Percentiles rank a stretch among this genome's conserved stretches.
phyloP scores from a whole-genome alignment of 139 green algal genomes.

The Micractinium conductrix region DNA sequence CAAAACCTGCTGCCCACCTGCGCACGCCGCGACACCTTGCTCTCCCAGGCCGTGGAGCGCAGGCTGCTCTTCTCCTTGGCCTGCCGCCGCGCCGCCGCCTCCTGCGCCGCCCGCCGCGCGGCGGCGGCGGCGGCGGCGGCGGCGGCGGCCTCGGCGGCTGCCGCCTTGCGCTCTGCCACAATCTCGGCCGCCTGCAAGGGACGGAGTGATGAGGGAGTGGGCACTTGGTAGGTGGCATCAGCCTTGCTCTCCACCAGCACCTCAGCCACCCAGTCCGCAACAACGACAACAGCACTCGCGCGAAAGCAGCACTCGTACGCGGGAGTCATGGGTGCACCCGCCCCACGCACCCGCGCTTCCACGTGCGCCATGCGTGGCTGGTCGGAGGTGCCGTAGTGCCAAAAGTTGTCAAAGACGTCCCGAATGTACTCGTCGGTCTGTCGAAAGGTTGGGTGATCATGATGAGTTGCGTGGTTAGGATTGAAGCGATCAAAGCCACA shows the following conservation, averaged over 20 bases:
- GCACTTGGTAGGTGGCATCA: too few relatives aligned
- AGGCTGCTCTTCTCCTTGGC: neutral
- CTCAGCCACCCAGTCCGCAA: too few relatives aligned
- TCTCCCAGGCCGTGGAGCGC: slow-evolving; percentile 11
- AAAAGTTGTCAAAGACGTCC: neutral
- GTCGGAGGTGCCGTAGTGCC: neutral
- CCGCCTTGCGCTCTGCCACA: neutral
- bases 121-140: neutral
- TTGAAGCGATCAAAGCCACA: too few relatives aligned
- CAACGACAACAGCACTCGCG: too few relatives aligned
- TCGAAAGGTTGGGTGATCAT: too few relatives aligned
- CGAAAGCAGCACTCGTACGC: too few relatives aligned
- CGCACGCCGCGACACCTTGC: neutral
- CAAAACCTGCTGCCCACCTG: neutral
- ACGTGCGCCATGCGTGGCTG: neutral
- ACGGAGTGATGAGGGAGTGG: too few relatives aligned
- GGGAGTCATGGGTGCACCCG: too few relatives aligned
- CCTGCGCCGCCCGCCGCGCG: neutral
- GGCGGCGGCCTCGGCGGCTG: neutral
- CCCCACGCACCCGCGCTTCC: neutral
- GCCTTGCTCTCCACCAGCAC: too few relatives aligned
- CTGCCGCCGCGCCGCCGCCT: neutral
- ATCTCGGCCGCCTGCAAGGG: neutral
- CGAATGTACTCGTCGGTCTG: neutral
- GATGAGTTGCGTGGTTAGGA: too few relatives aligned